Base-by-base conservation (phyloP, 2,329 filamentous ascomycete genomes). In the Ceratocystis cubensis region DNA sequence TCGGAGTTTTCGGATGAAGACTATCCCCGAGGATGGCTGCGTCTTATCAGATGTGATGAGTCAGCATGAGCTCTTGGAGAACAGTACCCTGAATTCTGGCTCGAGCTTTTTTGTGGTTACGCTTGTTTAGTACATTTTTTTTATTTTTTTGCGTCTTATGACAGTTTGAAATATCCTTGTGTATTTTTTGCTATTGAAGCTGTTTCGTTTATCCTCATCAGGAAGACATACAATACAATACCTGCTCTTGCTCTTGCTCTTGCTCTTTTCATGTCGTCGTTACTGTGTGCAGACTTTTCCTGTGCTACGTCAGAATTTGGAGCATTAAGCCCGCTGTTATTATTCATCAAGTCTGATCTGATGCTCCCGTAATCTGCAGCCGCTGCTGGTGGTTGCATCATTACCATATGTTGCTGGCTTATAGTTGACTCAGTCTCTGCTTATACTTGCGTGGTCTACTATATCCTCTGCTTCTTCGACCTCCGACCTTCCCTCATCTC, bases 11-110 rank as follows among this genome's bases (percentile, higher is more conserved):
- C 37, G 50, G 53, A 17, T 3, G 8, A 44, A 20, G 15, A 7
- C 41, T 57, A 48, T 13, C 37, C 10, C 64, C 50, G 64, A 53
- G 53, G 28, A 13, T 41, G 28, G 28, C 53, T 20, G 53, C 22
- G 63, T 2, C 25, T 61, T 65, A 65, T 61, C 64, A 65, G 53
- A 65, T 65, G n/a, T 61, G 64, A 65, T 65, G 56, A 65, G 64
- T 65, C 64, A 65, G 37, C 37, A 17, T 1, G 3, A 10, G 46
- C 25, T 53, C 3, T 28, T 30, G 22, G 45, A 41, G 33, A 62
- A 13, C 37, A 41, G 37, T 3, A 37, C 33, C 33, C 8, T 37
- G 8, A 10, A 37, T 37, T 37, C 8, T 10, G 33, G 33, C 33
- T 37, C 8, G 33, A 41, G 37, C 37, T 41, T 41, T 37, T 41